Percentiles rank a stretch among this genome's conserved stretches.
Evolutionary conservation across 768 basidiomycete species (phyloP).

Genomic region (Amanita thiersii): DNA sequence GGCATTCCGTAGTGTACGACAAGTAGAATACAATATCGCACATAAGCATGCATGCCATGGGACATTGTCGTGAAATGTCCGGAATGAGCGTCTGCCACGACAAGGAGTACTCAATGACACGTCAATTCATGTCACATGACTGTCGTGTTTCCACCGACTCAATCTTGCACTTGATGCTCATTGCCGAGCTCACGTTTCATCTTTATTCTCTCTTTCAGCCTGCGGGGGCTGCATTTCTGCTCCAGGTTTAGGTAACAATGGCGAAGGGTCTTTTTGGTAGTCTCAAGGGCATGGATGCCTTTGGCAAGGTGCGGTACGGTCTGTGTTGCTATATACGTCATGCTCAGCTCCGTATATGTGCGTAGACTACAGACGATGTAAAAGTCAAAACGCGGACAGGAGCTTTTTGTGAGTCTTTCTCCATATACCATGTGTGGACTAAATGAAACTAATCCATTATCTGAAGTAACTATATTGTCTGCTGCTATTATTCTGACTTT

Average conservation of each 20-base stretch:
- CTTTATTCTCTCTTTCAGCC: constrained; percentile 17
- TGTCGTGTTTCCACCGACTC: constrained; percentile 7
- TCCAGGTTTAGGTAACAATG: constrained; percentile 39
- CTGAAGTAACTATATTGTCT: constrained; percentile 85
- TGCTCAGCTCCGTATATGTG: background rate
- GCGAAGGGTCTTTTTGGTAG: constrained; percentile 70
- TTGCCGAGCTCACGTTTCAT: constrained; percentile 11
- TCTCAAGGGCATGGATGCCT: constrained; percentile 94
- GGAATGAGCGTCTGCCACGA: background rate
- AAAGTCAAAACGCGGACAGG: constrained; percentile 97
- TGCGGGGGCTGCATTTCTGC: constrained; percentile 25
- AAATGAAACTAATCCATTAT: constrained; percentile 6
- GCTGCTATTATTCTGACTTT: constrained; percentile 89
- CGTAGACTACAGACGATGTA: constrained; percentile 95
- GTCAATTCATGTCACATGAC: constrained; percentile 17
- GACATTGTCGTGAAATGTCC: background rate
- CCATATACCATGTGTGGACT: constrained; percentile 1
- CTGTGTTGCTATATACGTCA: background rate
- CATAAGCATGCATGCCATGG: background rate
- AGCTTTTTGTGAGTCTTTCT: constrained; percentile 61
- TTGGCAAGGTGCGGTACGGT: constrained; percentile 76
- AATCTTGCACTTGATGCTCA: constrained; percentile 1
- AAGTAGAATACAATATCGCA: background rate
- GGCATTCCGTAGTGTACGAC: constrained; percentile 38
- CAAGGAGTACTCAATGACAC: constrained; percentile 12